A percentile compares a stretch with the other conserved stretches of the same genome.
These are phyloP conservation scores for Pleomassaria siparia DNA, from an alignment of 2,329 filamentous ascomycete genomes.

Conservation along the genomic window DNA sequence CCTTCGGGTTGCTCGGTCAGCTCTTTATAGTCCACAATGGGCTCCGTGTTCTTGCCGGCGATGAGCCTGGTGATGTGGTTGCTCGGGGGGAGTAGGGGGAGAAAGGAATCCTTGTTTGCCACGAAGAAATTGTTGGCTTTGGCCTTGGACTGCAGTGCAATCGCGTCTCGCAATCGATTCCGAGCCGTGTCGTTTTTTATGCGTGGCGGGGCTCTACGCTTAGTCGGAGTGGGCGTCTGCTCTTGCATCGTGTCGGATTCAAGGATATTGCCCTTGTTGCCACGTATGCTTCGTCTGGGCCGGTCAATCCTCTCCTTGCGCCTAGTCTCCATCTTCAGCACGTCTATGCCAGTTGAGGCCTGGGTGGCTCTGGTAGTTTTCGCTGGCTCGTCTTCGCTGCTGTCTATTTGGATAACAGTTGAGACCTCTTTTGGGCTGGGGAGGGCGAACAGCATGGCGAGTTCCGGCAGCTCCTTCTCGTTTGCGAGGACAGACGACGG, in stretches of 20 bases:
- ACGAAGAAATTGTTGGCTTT: constrained; percentile 51
- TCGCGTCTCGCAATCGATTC: constrained; percentile 44
- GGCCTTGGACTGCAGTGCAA: constrained; percentile 44
- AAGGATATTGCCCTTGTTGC: constrained; percentile 29
- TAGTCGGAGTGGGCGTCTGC: neutral
- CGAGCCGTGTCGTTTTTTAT: constrained; percentile 43
- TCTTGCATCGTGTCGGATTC: constrained; percentile 32
- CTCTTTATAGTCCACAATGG: constrained; percentile 44
- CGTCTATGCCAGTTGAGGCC: constrained; percentile 14
- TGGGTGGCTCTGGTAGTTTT: constrained; percentile 4
- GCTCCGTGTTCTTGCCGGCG: constrained; percentile 17
- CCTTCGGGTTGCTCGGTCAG: constrained; percentile 48
- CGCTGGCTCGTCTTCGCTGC: constrained; percentile 29
- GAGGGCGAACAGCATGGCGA: neutral
- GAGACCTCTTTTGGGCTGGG: constrained; percentile 1
- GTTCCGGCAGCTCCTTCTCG: neutral
- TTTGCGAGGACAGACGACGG: neutral
- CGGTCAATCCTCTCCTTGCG: constrained; percentile 16
- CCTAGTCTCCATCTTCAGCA: constrained; percentile 37
- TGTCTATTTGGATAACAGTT: neutral
- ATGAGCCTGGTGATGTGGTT: constrained; percentile 48
- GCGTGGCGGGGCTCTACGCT: neutral
- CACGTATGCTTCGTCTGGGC: constrained; percentile 26
- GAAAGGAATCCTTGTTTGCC: constrained; percentile 48
- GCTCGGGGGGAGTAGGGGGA: constrained; percentile 48